phyloP scores from a whole-genome alignment of 2,329 filamentous ascomycete genomes.

The Penicillium expansum region DNA sequence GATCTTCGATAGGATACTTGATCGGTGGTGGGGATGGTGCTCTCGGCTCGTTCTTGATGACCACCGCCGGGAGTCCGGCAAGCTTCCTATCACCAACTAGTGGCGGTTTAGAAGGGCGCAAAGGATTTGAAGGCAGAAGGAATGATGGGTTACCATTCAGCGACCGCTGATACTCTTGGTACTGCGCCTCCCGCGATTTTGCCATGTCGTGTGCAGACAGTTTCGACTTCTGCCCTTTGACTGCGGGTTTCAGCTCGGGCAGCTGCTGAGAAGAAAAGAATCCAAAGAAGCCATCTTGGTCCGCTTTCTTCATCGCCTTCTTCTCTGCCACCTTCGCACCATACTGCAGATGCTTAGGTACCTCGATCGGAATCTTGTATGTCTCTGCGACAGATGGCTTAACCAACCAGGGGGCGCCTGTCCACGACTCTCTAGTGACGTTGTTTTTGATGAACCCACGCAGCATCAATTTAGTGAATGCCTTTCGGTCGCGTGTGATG shows the following conservation, averaged over 20 bases:
- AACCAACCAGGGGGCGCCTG: conserved; percentile 93
- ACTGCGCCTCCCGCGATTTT: conserved; percentile 46
- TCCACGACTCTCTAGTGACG: conserved; percentile 88
- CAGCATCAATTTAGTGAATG: conserved; percentile 92
- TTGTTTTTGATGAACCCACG: conserved; percentile 94
- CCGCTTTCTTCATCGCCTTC: conserved; percentile 65
- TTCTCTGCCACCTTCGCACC: conserved; percentile 75
- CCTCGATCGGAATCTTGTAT: conserved; percentile 82
- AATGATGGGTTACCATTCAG: conserved; percentile 47
- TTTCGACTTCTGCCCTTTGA: conserved; percentile 67
- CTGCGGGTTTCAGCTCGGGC: conserved; percentile 70
- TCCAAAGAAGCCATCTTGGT: conserved; percentile 51
- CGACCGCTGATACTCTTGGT: conserved; percentile 49
- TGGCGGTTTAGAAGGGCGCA: conserved; percentile 30
- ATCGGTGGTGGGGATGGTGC: conserved; percentile 70
- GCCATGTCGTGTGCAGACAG: conserved; percentile 46
- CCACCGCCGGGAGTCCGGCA: conserved; percentile 32
- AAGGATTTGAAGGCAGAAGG: conserved; percentile 32
- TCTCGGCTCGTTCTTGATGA: conserved; percentile 50
- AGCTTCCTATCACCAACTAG: conserved; percentile 36
- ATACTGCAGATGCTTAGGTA: conserved; percentile 78
- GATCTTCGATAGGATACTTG: conserved; percentile 94
- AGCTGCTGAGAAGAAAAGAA: conserved; percentile 56
- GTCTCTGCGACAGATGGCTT: conserved; percentile 78
- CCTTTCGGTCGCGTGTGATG: conserved; percentile 80